Base-by-base conservation (phyloP, 108 stramenopile species). In the Licmophora abbreviata region DNA sequence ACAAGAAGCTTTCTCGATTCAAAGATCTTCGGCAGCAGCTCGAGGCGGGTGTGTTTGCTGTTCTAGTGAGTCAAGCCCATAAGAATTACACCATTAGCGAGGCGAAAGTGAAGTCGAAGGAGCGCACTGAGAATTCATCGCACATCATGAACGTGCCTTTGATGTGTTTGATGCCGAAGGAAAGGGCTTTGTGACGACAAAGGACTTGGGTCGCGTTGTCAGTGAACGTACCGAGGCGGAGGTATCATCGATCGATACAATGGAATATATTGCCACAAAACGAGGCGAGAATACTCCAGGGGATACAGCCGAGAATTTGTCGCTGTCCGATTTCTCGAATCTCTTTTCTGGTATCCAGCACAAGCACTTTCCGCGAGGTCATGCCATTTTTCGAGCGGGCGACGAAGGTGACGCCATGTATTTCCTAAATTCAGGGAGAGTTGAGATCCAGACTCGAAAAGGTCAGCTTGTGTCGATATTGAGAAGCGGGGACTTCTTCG, bases 391-490 rank as follows among this genome's bases (percentile, higher is more conserved):
- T 56, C 72, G 72, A 22, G 87, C 81, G 35, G 83, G 77, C 21
- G 87, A 88, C 38, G 72, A 69, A 25, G 89, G 89, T 3, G 76
- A 80, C 44, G 63, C 80, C 59, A 87, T 92, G 85, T 87, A 85
- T 58, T 92, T 92, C 64, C 58, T 92, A 37, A 83, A 74, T 46
- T 78, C 80, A 8, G 89, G 89, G 1, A 92, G 79, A 29, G 73
- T 87, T 45, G 85, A 86, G 48, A 70, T 90, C 20, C 70, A 68
- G 51, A 84, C 79, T 3, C 55, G 75, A 45, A 76, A 78, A 64
- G 88, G 83, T 6, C 79, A 87, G 27, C 40, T 83, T 25, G 70
- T 90, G 10, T 56, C 79, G 3, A 72, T 76, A 14, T 44, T 89
- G 15, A 45, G 82, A 30, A 60, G 66, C 42, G 88, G 83, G 6